Conservation (phyloP, 352 stramenopile genomes). For the Phytopythium ostracodes region DNA sequence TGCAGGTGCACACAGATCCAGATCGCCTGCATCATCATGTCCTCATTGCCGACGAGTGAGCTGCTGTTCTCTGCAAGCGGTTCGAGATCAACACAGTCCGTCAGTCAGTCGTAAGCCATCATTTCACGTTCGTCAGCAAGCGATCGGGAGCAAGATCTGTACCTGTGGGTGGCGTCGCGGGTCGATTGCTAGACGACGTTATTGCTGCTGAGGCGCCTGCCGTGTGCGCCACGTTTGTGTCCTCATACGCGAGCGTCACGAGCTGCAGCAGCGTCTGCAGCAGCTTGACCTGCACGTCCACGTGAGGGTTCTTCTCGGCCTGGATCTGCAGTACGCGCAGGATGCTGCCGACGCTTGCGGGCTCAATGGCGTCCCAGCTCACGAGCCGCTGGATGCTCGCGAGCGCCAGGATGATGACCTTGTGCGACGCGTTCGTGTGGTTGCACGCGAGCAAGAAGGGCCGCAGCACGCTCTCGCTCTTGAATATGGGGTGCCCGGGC, state of each 20-base stretch:
- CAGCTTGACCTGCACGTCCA: constrained; percentile 86
- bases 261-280: constrained; percentile 87
- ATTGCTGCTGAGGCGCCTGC: neutral
- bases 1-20: constrained; percentile 87
- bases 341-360: constrained; percentile 93
- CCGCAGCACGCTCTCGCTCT: constrained; percentile 93
- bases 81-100: neutral
- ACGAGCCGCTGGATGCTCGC: constrained; percentile 94
- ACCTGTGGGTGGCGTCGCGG: constrained; percentile 5
- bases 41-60: constrained; percentile 71
- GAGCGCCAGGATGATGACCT: constrained; percentile 93
- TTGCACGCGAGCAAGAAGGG: constrained; percentile 97
- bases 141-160: no score
- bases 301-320: constrained; percentile 82
- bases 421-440: constrained; percentile 93
- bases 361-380: constrained; percentile 93
- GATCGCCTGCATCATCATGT: constrained; percentile 85
- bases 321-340: constrained; percentile 95
- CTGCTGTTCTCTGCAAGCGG: constrained; percentile 17
- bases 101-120: neutral
- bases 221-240: constrained; percentile 18
- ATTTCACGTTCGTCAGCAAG: neutral
- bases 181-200: neutral
- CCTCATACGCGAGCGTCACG: constrained; percentile 76
- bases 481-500: constrained; percentile 90